Evolutionary conservation across 148 eudicot genomes (phyloP), one percentile per base, ranked within the genome.

Genomic region (Chenopodium album): DNA sequence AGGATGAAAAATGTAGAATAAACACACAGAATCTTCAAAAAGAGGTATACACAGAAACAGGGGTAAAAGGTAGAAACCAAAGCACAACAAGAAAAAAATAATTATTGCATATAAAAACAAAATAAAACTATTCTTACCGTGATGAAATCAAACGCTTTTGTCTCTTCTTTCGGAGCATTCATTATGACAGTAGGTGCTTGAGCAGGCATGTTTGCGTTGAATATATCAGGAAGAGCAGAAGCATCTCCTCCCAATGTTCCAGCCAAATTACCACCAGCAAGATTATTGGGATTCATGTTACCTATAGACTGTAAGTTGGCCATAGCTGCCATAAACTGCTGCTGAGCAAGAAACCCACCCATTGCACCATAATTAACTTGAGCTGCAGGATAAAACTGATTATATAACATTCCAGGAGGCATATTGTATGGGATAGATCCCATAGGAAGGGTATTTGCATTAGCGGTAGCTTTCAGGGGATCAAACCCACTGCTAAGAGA

Each of bases 91-190:
- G 26, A 28, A 11, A 60, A 77, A 10, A 7, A 16, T 44, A 10
- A 56, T 13, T 22, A 19, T 23, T 52, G 34, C 20, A 62, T 2
- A 70, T 4, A 6, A 67, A 6, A 41, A 48, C 31, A 5, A 17
- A 37, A 50, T 0, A 56, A 20, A 12, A 20, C 11, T 17, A 26
- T 32, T 34, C 92, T 91, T 88, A 95, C 98, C 78, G 97, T 92
- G 85, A 95, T 93, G 81, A 95, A 95, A 88, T 95, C 98, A 87
- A 95, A 95, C 37, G 97, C 98, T 89, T 85, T 95, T 17, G 91
- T 88, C 0, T 95, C 98, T 85, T 93, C 97, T 85, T 90, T 93
- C 9, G 98, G 88, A 84, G 85, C 82, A 74, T 88, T 93, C 89
- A 91, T 85, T 54, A 86, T 83, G 37, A 92, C 82, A 69, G 86